Conservation (phyloP, 2,329 filamentous ascomycete species). For the Fusarium pininemorale region DNA sequence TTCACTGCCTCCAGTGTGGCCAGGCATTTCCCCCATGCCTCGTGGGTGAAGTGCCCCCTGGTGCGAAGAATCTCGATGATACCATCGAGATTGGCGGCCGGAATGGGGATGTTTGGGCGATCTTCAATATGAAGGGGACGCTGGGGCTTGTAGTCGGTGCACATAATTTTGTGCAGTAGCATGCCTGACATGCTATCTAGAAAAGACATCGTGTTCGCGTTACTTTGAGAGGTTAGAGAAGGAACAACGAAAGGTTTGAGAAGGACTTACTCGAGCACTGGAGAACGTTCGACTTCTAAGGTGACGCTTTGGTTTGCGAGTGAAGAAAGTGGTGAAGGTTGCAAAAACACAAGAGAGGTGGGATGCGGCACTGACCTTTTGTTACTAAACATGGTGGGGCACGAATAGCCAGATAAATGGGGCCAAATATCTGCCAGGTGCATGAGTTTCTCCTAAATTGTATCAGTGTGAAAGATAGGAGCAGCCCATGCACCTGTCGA, state of each 20-base stretch:
- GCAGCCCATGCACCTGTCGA: not conserved
- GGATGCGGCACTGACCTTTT: not conserved
- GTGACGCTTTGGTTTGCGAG: not conserved
- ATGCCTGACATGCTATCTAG: rapidly evolving
- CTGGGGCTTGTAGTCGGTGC: not conserved
- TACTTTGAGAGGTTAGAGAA: not conserved
- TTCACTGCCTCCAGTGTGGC: not conserved
- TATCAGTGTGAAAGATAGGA: not conserved
- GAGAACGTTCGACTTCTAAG: rapidly evolving
- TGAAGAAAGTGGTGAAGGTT: not conserved
- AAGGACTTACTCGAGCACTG: not conserved
- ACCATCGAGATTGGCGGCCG: rapidly evolving
- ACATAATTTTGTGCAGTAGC: rapidly evolving
- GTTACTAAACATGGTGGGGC: not conserved
- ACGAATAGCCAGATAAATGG: not conserved
- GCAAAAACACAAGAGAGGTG: not conserved
- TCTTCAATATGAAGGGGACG: not conserved
- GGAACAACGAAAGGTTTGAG: rapidly evolving
- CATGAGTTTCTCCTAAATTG: not conserved
- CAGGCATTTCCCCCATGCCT: not conserved
- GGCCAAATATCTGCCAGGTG: not conserved
- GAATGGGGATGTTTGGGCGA: rapidly evolving
- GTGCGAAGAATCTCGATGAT: not conserved
- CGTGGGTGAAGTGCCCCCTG: not conserved
- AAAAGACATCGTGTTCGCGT: not conserved